Base-by-base conservation (phyloP, 805 yeast genomes). In the Yamadazyma ubonensis region DNA sequence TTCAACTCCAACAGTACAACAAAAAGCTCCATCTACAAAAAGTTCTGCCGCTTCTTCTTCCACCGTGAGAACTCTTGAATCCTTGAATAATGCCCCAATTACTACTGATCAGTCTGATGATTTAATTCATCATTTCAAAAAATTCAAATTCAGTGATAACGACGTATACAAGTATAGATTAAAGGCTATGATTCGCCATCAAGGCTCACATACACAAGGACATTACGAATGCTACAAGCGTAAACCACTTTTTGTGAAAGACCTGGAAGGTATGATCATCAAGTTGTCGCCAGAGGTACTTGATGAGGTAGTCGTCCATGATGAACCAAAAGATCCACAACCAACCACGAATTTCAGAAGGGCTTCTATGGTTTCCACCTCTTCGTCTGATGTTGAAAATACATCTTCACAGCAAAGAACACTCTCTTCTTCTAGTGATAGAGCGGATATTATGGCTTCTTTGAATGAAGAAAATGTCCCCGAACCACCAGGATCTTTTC, bases 161-260 rank as follows among this genome's bases (percentile, higher is more conserved):
- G 70, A 65, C 46, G 57, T 55, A 23, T 65, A 61, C 44, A 71
- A 65, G 29, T 89, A 86, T 57, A 67, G 68, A 44, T 68, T 93
- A 26, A 76, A 73, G 45, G 84, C 96, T 0, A 66, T 87, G 45
- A 79, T 93, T 14, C 75, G 89, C 48, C 98, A 93, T 57, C 78
- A 81, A 33, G 99, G 99, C 0, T 80, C 91, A 1, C 97, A 90
- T 59, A 74, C 81, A 15, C 76, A 79, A 31, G 98, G 98, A 1
- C 98, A 90, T 55, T 90, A 89, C 57, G 96, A 90, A 53, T 86
- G 96, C 52, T 87, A 79, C 57, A 81, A 85, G 46, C 79, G 79
- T 34, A 90, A 89, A 55, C 91, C 93, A 2, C 57, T 73, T 3
- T 73, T 71, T 41, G 78, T 69, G 38, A 76, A 73, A 45, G 67